These are phyloP conservation scores for Fusarium irregulare DNA, from an alignment of 2,329 filamentous ascomycete species.

Conservation along the genomic window DNA sequence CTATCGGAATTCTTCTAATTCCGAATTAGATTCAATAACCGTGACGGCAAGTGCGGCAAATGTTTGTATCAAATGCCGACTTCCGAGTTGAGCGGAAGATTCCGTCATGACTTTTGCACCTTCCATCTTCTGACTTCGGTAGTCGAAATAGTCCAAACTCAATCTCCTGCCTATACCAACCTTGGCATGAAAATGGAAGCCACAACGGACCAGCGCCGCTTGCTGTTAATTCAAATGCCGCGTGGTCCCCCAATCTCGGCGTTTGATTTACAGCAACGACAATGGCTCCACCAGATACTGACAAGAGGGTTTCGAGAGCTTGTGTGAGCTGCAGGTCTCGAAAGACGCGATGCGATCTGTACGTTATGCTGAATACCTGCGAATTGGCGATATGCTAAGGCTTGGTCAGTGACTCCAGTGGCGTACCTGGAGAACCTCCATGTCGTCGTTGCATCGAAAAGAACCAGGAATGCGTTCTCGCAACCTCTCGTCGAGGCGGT, in stretches of 20 bases:
- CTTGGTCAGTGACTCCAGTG: constrained; percentile 47
- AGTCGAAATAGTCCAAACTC: background rate
- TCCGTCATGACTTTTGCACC: background rate
- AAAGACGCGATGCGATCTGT: constrained; percentile 39
- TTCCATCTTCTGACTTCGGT: background rate
- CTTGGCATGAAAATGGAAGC: background rate
- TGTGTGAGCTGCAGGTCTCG: constrained; percentile 34
- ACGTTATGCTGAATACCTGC: background rate
- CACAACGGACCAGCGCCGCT: background rate
- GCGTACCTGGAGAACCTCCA: constrained; percentile 51
- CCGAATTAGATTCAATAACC: background rate
- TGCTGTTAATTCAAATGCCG: constrained; percentile 18
- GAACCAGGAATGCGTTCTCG: constrained; percentile 53
- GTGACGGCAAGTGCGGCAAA: background rate
- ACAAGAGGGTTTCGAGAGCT: constrained; percentile 37
- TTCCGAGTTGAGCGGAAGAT: background rate
- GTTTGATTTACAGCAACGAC: constrained; percentile 8
- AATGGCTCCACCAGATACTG: constrained; percentile 13
- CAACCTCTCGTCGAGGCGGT: constrained; percentile 55
- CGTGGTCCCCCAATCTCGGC: constrained; percentile 16
- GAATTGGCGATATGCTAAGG: background rate
- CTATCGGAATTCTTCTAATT: background rate
- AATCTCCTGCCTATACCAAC: background rate
- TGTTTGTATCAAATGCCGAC: background rate
- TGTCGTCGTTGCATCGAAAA: constrained; percentile 55